A percentile compares a stretch with the other conserved stretches of the same genome.
These are phyloP conservation scores for Plasmopara viticola DNA, from an alignment of 352 stramenopile species.

Conservation along the genomic window DNA sequence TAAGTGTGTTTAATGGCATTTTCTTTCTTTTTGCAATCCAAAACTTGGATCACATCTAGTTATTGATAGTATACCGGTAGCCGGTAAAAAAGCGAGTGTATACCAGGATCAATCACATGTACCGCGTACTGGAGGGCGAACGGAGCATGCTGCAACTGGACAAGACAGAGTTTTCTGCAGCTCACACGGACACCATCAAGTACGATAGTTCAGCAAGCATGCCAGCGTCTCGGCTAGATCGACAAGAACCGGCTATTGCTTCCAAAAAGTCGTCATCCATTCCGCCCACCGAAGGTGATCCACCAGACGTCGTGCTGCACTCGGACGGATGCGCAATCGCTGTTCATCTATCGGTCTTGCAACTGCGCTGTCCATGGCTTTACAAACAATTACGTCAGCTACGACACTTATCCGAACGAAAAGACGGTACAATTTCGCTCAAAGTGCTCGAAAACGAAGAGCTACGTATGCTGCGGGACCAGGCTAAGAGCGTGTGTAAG, in stretches of 20 bases:
- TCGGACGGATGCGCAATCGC: constrained; percentile 43
- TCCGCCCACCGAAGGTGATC: constrained; percentile 7
- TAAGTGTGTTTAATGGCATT: constrained; percentile 5
- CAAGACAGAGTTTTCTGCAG: too few relatives aligned
- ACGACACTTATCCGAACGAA: constrained; percentile 1
- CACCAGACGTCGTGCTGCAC: constrained; percentile 43
- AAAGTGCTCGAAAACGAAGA: constrained; percentile 13
- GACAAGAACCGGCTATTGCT: not conserved
- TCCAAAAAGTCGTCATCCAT: constrained; percentile 7
- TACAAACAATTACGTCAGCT: constrained; percentile 31
- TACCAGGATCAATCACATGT: constrained; percentile 14
- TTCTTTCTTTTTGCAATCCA: not conserved
- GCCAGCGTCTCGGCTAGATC: not conserved
- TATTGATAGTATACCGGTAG: not conserved
- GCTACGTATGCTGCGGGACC: constrained; percentile 7
- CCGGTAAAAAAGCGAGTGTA: too few relatives aligned
- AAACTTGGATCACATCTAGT: not conserved
- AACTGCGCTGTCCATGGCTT: constrained; percentile 30
- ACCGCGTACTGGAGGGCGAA: constrained; percentile 12
- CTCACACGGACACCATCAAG: not conserved
- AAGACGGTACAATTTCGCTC: constrained; percentile 5
- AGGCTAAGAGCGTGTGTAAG: not conserved
- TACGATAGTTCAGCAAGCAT: not conserved
- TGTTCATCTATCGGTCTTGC: constrained; percentile 31
- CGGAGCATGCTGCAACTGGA: constrained; percentile 8